Conservation (phyloP, 2,329 filamentous ascomycete genomes). For the Calonectria pseudoreteaudii region DNA sequence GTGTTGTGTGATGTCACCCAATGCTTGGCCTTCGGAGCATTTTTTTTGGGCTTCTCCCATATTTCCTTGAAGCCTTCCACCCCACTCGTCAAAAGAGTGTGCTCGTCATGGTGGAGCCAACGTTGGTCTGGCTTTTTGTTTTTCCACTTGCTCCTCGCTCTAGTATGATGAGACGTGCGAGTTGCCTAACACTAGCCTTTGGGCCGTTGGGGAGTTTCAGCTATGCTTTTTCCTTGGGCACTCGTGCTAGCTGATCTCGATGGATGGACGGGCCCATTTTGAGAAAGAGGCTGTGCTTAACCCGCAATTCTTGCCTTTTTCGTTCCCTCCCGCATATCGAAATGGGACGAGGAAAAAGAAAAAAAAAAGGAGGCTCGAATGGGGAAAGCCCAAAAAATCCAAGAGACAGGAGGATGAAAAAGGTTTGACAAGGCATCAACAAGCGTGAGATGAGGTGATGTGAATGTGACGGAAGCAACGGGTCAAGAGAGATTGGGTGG, state of each 20-base stretch:
- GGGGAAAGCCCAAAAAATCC: not conserved
- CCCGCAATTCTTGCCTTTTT: not conserved
- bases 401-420: not conserved
- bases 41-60: constrained; percentile 15
- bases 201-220: constrained; percentile 28
- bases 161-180: constrained; percentile 15
- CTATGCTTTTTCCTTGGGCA: constrained; percentile 22
- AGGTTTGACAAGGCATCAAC: not conserved
- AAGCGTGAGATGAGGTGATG: not conserved
- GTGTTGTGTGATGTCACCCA: not conserved
- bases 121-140: not conserved
- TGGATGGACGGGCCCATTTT: not conserved
- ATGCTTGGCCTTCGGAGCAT: not conserved
- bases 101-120: constrained; percentile 1
- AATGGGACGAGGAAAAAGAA: not conserved
- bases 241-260: constrained; percentile 1
- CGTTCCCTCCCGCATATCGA: not conserved
- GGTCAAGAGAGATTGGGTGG: not conserved
- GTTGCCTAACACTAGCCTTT: constrained; percentile 16
- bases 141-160: constrained; percentile 3
- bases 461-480: not conserved
- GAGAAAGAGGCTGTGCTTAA: constrained; percentile 7
- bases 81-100: constrained; percentile 6
- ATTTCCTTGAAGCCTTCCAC: constrained; percentile 8
- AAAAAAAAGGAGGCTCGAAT: not conserved